Base-by-base conservation (phyloP, 148 eudicot genomes). In the Persicaria tinctoria region DNA sequence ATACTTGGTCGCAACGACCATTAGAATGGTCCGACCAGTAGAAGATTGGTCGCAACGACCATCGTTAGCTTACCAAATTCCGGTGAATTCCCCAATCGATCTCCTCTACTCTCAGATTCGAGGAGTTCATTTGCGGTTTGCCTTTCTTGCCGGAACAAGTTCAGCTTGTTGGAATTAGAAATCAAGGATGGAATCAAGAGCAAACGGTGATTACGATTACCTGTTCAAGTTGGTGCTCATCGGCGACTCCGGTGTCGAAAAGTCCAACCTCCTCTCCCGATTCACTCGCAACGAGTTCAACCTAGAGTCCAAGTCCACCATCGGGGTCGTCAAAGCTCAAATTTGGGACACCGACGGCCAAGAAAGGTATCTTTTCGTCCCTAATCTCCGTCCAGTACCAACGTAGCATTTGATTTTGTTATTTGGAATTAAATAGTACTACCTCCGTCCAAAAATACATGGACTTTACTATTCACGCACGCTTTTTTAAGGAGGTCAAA, bases 301-400 rank as follows among this genome's bases (percentile, higher is more conserved):
- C 38, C 38, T 32, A 1, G 38, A 32, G 2, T 32, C 38, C 38
- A 32, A 32, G 38, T 32, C 38, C 38, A 32, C 38, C 38, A 32
- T 32, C 38, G 38, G 38, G 2, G 38, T 32, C 38, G 74, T 83
- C 77, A 87, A 87, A 72, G 88, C 88, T 8, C 90, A 85, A 78
- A 81, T 87, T 48, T 71, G 55, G 73, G 73, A 71, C n/a, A 71
- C 73, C n/a, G 73, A 54, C 6, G 73, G 38, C 38, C 73, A 71
- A 71, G 73, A 71, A 9, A 71, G 73, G 73, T 66, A 8, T 44
- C 8, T 18, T 17, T 48, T 71, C 23, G 0, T 48, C 73, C 55
- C 32, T 48, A 71, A 71, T 17, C 47, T 70, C 16, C 2, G 38
- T 32, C 38, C 38, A 1, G 38, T 32, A 32, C 38, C 38, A 32